Base-by-base conservation (phyloP, 768 basidiomycete species). In the Polyporus arcularius region DNA sequence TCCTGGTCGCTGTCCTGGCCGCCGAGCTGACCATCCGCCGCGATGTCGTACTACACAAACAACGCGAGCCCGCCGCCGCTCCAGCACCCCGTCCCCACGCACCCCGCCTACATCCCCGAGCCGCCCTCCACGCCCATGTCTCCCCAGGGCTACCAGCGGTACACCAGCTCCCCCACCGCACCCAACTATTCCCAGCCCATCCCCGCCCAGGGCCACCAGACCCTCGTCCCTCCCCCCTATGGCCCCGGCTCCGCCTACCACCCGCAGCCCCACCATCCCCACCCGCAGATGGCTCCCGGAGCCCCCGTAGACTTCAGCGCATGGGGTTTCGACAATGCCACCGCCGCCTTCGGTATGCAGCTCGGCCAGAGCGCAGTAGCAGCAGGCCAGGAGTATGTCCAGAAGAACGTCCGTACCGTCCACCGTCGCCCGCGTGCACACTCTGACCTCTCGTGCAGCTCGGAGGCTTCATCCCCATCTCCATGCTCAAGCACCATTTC, bases 281-380 rank as follows among this genome's bases (percentile, higher is more conserved):
- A 73, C 66, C 73, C 70, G 77, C 58, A 74, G 40, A 71, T 74
- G 58, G 68, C 75, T 35, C 77, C 73, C 35, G 72, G 65, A 41
- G 73, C 65, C 38, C 73, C 72, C 3, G 63, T 78, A 9, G 78
- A 87, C 69, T 89, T 89, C 65, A 80, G 80, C 10, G 86, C 88
- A 14, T 92, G 90, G 90, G 90, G 92, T 0, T 82, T 98, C 75
- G 89, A 97, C 73, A 92, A 92, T 68, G 87, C 94, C 10, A 98
- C 97, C 2, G 92, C 97, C 0, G 90, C 96, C 73, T 88, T 99
- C 71, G 94, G 96, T 21, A 92, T 98, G 85, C 96, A 98, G 73
- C 85, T 98, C 32, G 96, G 96, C 4, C 87, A 87, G 64, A 92
- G 85, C 61, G 96, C 96, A 0, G 89, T 98, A 2, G 87, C 89